Conservation (phyloP, 2,329 filamentous ascomycete genomes). For the Cladorrhinum sp. region DNA sequence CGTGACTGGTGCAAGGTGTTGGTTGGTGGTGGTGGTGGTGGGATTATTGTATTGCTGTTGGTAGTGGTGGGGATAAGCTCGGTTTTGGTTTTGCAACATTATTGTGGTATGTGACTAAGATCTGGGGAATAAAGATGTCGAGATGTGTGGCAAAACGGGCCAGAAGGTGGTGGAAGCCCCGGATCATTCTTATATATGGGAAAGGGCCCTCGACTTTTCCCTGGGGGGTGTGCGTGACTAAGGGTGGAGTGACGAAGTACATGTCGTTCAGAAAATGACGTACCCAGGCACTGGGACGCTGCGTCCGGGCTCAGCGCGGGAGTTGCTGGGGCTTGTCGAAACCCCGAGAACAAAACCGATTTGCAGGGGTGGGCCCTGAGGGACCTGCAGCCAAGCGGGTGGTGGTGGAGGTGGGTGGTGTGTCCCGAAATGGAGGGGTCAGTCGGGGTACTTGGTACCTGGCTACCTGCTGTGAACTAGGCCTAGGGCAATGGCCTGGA, state of each 20-base stretch:
- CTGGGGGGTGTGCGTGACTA: slow-evolving; percentile 7
- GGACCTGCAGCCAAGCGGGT: slow-evolving; percentile 6
- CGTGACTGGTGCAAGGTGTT: slow-evolving; percentile 5
- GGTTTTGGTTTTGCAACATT: slow-evolving; percentile 19
- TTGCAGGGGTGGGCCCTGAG: slow-evolving; percentile 6
- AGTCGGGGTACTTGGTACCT: slow-evolving; percentile 7
- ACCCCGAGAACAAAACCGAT: slow-evolving; percentile 5
- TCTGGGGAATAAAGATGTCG: slow-evolving; percentile 5
- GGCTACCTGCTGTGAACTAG: background rate
- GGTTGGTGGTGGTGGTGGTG: slow-evolving; percentile 29
- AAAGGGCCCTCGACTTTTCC: background rate
- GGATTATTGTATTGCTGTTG: slow-evolving; percentile 28
- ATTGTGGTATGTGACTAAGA: slow-evolving; percentile 11
- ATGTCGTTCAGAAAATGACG: slow-evolving; percentile 4
- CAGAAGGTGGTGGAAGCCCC: slow-evolving; percentile 12
- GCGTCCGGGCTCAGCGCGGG: background rate
- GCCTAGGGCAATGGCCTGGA: background rate
- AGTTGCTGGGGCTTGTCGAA: background rate
- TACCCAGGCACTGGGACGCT: slow-evolving; percentile 1
- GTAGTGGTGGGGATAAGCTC: slow-evolving; percentile 8
- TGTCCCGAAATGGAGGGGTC: background rate
- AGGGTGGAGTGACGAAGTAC: slow-evolving; percentile 10
- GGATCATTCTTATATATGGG: slow-evolving; percentile 17
- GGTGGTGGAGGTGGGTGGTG: background rate
- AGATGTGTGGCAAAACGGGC: slow-evolving; percentile 18